Evolutionary conservation across 805 yeast species (phyloP).

Genomic region (Monosporozyma yasuniensis): DNA sequence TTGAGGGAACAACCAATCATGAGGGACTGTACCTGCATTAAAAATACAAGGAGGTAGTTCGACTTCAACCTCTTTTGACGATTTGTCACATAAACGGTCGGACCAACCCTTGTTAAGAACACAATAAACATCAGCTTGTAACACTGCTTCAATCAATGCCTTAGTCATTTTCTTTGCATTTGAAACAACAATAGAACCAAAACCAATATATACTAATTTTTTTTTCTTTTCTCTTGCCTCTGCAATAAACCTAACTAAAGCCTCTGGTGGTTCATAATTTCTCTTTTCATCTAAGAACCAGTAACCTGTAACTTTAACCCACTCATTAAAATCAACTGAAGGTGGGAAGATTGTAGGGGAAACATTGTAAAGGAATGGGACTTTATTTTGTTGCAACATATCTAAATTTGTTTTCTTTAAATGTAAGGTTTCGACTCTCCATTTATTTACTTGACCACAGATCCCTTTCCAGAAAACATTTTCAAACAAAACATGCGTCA

Average conservation of each 20-base stretch:
- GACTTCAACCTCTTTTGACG: conserved; percentile 31
- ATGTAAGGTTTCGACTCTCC: conserved; percentile 66
- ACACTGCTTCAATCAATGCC: conserved; percentile 72
- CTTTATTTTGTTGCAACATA: conserved; percentile 61
- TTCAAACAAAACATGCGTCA: conserved; percentile 90
- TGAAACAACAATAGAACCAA: conserved; percentile 88
- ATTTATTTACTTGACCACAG: conserved; percentile 72
- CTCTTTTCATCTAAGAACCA: conserved; percentile 77
- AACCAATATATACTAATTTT: conserved; percentile 84
- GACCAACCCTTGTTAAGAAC: conserved; percentile 94
- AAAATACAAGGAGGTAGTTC: conserved; percentile 57
- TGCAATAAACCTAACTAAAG: conserved; percentile 48
- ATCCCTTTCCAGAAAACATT: conserved; percentile 91
- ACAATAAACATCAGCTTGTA: conserved; percentile 74
- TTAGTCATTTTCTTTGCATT: conserved; percentile 70
- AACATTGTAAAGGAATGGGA: conserved; percentile 83
- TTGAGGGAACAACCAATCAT: conserved; percentile 87
- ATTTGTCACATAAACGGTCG: conserved; percentile 45
- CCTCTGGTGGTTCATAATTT: conserved; percentile 51
- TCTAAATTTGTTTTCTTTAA: conserved; percentile 64
- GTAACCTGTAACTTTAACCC: conserved; percentile 94
- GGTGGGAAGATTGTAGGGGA: conserved; percentile 88
- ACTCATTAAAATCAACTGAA: conserved; percentile 84
- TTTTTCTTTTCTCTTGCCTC: conserved; percentile 52
- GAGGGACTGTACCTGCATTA: conserved; percentile 70